A percentile compares a stretch with the other conserved stretches of the same genome.
Evolutionary conservation across 805 yeast genomes (phyloP).

Genomic region (Dipodascopsis uninucleata): DNA sequence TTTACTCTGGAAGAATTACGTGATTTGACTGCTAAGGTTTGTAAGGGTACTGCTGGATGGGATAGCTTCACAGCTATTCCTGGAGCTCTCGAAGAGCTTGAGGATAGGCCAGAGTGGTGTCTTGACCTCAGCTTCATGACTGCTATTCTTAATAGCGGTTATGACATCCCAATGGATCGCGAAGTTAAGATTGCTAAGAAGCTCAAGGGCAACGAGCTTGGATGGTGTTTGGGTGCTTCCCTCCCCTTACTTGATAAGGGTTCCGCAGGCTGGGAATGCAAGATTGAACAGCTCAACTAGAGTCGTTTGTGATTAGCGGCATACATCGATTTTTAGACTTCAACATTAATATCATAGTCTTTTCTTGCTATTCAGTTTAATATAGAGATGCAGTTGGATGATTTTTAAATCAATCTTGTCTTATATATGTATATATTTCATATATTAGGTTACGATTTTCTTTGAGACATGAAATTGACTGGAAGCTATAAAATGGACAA

Average conservation of each 20-base stretch:
- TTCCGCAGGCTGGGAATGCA: slow-evolving; percentile 67
- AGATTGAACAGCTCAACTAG: slow-evolving; percentile 33
- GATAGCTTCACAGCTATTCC: slow-evolving; percentile 62
- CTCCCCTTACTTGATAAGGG: slow-evolving; percentile 74
- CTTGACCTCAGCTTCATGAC: slow-evolving; percentile 86
- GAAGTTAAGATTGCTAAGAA: slow-evolving; percentile 90
- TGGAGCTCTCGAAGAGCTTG: slow-evolving; percentile 61
- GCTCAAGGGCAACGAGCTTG: slow-evolving; percentile 84
- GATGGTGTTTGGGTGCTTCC: slow-evolving; percentile 99
- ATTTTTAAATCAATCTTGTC: no score
- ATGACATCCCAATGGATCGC: slow-evolving; percentile 85
- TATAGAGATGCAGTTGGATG: no score
- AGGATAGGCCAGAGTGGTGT: slow-evolving; percentile 90
- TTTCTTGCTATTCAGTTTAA: no score
- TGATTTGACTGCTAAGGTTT: slow-evolving; percentile 77
- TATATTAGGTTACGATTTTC: no score
- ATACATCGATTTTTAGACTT: no score
- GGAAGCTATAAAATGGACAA: no score
- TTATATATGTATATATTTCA: no score
- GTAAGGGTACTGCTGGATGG: slow-evolving; percentile 80
- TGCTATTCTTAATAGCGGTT: slow-evolving; percentile 89
- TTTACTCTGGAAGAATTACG: slow-evolving; percentile 81
- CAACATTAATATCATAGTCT: no score
- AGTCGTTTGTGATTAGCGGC: no score
- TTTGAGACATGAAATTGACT: no score